Base-by-base conservation (phyloP, 176 grass and related monocot genomes). In the Carex scoparia region DNA sequence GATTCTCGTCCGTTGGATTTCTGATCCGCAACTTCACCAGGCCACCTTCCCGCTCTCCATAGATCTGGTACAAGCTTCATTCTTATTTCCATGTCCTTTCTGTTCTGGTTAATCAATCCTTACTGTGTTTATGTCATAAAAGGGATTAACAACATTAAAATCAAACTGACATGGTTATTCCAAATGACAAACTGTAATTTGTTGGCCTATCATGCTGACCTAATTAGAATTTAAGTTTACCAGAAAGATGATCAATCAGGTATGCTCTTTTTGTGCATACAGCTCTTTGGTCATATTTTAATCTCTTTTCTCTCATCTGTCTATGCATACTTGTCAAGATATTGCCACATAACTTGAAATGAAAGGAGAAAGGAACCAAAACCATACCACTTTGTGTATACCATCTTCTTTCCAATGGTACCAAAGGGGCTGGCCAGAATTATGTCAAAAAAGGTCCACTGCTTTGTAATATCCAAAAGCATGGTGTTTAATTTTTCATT, bases 1-100 rank as follows among this genome's bases (percentile, higher is more conserved):
- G 85, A 86, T 86, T 10, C 84, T 98, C 53, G 46, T 77, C 63
- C 81, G 88, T 80, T 95, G 96, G 93, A 87, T 95, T 65, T 86
- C 90, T 23, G 35, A 87, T 12, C 68, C 84, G 60, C 74, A 69
- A 18, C 83, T 86, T 59, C 53, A 13, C 18, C 79, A 54, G 3
- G 51, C 81, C 65, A 95, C 90, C 55, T 80, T 85, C 30, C 71
- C 93, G 46, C 91, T 99, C 76, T 78, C 93, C 48, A 56, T 91
- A 37, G 96, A 99, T 65, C 84, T 95, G 86, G 93, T 95, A 90
- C 31, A 56, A 9, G 6, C 74, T 81, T 61, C 33, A 32, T 61
- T 19, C 10, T 65, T 68, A 65, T 76, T 78, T 49, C 31, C 19
- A 27, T 23, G n/a, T 13, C 4, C 64, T 37, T 7, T 13, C 7